Conservation (phyloP, 2,329 filamentous ascomycete genomes). For the Colletotrichum eremochloae region DNA sequence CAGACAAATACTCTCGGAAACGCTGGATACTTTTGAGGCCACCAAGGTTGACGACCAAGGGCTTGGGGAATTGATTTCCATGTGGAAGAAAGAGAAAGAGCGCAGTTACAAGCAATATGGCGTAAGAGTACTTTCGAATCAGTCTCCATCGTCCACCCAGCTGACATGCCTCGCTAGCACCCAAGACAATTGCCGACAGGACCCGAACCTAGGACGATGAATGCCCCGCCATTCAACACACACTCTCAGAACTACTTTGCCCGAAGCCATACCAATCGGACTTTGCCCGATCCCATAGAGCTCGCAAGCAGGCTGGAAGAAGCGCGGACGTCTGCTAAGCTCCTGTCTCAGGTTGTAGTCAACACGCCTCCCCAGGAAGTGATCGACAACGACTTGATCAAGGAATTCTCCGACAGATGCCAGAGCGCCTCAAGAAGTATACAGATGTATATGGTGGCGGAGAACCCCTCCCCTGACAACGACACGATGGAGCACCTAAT, state of each 20-base stretch:
- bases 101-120: constrained; percentile 67
- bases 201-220: constrained; percentile 55
- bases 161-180: constrained; percentile 43
- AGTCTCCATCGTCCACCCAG: neutral
- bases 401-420: constrained; percentile 92
- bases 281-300: constrained; percentile 78
- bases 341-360: constrained; percentile 92
- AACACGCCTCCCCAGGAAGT: constrained; percentile 84
- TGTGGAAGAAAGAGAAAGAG: constrained; percentile 92
- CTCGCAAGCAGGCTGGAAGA: constrained; percentile 88
- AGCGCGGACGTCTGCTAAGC: constrained; percentile 88
- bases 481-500: constrained; percentile 94
- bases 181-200: constrained; percentile 42
- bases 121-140: constrained; percentile 53
- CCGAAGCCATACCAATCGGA: constrained; percentile 61
- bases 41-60: constrained; percentile 82
- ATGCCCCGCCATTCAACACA: constrained; percentile 58
- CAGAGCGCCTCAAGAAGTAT: constrained; percentile 84
- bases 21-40: constrained; percentile 81
- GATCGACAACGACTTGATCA: constrained; percentile 86
- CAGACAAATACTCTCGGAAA: constrained; percentile 89
- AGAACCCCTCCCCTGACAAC: constrained; percentile 87
- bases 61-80: constrained; percentile 76
- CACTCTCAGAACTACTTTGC: constrained; percentile 71
- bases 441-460: constrained; percentile 85